Conservation (phyloP, 2,329 filamentous ascomycete genomes). For the Trichoderma sp. region DNA sequence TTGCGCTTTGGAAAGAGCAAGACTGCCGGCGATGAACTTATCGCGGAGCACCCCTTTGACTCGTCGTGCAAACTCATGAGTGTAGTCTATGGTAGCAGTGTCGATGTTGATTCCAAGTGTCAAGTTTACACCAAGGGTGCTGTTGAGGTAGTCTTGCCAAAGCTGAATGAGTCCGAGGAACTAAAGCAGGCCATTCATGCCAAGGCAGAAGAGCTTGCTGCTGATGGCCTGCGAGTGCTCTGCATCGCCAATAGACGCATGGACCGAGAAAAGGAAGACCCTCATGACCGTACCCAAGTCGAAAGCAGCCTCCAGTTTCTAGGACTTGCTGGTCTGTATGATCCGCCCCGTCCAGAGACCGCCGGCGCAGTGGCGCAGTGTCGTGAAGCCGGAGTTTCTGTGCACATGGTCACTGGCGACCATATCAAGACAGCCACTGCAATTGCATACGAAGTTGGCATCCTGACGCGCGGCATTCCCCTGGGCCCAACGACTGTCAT, state of each 20-base stretch:
- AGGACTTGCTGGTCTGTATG: conserved; percentile 73
- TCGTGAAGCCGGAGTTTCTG: conserved; percentile 63
- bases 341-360: conserved; percentile 71
- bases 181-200: conserved; percentile 52
- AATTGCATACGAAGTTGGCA: conserved; percentile 68
- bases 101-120: conserved; percentile 40
- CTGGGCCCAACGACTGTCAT: conserved; percentile 55
- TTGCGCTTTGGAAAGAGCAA: conserved; percentile 65
- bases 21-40: conserved; percentile 49
- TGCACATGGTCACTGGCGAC: conserved; percentile 73
- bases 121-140: conserved; percentile 63
- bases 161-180: conserved; percentile 53
- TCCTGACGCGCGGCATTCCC: conserved; percentile 49
- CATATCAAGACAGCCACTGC: conserved; percentile 69
- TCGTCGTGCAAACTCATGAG: conserved; percentile 76
- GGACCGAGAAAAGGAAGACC: conserved; percentile 41
- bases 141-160: conserved; percentile 59
- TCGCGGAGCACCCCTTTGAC: conserved; percentile 73
- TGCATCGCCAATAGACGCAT: conserved; percentile 62
- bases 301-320: conserved; percentile 65
- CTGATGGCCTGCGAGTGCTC: conserved; percentile 69
- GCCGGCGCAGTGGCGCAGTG: conserved; percentile 63
- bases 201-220: conserved; percentile 60
- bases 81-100: conserved; percentile 59
- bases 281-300: conserved; percentile 55